Evolutionary conservation across 768 basidiomycete genomes (phyloP), one percentile per base, ranked within the genome.

Genomic region (Phaeotremella fagi): DNA sequence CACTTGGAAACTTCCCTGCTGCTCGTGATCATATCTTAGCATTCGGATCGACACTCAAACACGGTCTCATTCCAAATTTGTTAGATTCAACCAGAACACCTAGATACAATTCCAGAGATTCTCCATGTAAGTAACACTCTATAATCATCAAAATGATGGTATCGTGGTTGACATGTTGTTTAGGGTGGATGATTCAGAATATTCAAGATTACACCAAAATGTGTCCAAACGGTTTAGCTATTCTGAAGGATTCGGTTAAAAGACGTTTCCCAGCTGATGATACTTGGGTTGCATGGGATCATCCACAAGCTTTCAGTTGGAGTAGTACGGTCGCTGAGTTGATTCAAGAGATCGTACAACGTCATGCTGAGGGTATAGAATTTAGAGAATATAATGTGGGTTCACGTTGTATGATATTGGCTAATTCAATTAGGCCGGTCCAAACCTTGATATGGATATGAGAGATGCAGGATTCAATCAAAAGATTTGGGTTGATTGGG

Each of bases 401-500:
- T 61, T 0, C 20, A 9, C 18, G 1, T 28, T 44, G 12, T 23
- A 37, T 15, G 28, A 28, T 50, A 23, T 42, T 11, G 50, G 9
- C 42, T 43, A 12, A 4, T 6, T 48, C n/a, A 24, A 9, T 1
- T 16, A 69, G 67, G 95, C 95, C 15, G 95, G 95, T 0, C 85
- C 90, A 4, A 88, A 90, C 64, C 82, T 99, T n/a, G 95, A 99
- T 70, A 86, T 82, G 83, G 91, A 99, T 75, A 99, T 99, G 95
- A 82, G 77, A 50, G 84, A 88, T 56, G 81, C 83, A 55, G 95
- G 95, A 1, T 99, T 99, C 77, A 82, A 94, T 72, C 90, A 98
- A 66, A 82, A 89, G 66, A 86, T 98, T 59, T 76, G 82, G 23
- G 91, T 97, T n/a, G 91, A 99, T 73, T 99, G 95, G 95, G 79